phyloP scores from a whole-genome alignment of 169 alveolate species.

The Plasmodium malariae region DNA sequence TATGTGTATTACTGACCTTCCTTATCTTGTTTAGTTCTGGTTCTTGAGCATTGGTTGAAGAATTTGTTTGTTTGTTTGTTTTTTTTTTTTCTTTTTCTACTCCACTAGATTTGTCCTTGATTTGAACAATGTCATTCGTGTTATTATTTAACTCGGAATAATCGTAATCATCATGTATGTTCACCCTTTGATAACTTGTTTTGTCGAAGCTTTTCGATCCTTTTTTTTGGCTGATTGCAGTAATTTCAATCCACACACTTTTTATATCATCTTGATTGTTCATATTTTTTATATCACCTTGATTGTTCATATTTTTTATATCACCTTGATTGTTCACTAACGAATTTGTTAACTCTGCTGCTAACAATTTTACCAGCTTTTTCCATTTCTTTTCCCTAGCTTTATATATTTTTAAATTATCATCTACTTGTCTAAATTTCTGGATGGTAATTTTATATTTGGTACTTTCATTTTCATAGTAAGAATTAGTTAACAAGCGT shows the following conservation, averaged over 20 bases:
- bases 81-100: too few species aligned
- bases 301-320: too few species aligned
- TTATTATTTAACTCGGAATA: not conserved
- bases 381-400: conserved; percentile 55
- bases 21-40: not conserved
- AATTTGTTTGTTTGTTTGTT: not conserved
- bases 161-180: not conserved
- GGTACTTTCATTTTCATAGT: conserved; percentile 36
- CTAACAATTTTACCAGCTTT: conserved; percentile 16
- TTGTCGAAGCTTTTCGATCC: not conserved
- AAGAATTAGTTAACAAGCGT: conserved; percentile 11
- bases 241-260: conserved; percentile 54
- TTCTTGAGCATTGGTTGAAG: not conserved
- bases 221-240: not conserved
- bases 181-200: not conserved
- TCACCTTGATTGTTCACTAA: conserved; percentile 4
- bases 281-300: too few species aligned
- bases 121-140: not conserved
- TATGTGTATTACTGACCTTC: not conserved
- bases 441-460: conserved; percentile 46
- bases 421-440: conserved; percentile 16
- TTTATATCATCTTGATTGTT: too few species aligned
- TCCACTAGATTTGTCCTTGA: too few species aligned
- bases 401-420: conserved; percentile 25
- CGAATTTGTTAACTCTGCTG: conserved; percentile 19